Percentiles rank a stretch among this genome's conserved stretches.
Evolutionary conservation across 2,329 filamentous ascomycete species (phyloP).

Genomic region (Hypoxylon sp.): DNA sequence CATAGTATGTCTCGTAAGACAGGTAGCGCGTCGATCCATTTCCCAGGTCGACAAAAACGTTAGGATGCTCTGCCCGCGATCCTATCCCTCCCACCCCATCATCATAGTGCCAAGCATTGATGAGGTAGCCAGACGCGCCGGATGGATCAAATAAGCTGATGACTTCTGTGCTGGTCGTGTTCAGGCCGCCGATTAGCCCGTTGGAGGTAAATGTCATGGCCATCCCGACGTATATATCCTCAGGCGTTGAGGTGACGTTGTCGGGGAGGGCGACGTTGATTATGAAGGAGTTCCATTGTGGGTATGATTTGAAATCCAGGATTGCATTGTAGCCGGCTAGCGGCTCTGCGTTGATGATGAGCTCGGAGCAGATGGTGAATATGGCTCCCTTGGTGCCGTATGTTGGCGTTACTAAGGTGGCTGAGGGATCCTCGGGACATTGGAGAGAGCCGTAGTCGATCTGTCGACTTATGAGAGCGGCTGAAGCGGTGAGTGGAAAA

Average conservation of each 20-base stretch:
- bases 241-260: slow-evolving; percentile 46
- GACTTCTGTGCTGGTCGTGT: slow-evolving; percentile 50
- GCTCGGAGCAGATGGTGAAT: slow-evolving; percentile 49
- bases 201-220: slow-evolving; percentile 48
- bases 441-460: slow-evolving; percentile 37
- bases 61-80: slow-evolving; percentile 48
- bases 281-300: slow-evolving; percentile 51
- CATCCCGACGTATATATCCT: slow-evolving; percentile 48
- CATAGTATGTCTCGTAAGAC: slow-evolving; percentile 52
- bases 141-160: slow-evolving; percentile 43
- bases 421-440: slow-evolving; percentile 29
- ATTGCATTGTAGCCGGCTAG: slow-evolving; percentile 44
- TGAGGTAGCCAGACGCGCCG: slow-evolving; percentile 31
- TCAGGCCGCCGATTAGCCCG: slow-evolving; percentile 45
- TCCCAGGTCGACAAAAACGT: slow-evolving; percentile 46
- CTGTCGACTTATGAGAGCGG: slow-evolving; percentile 13
- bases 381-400: slow-evolving; percentile 45
- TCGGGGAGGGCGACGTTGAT: slow-evolving; percentile 43
- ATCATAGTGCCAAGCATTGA: slow-evolving; percentile 51
- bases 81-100: slow-evolving; percentile 38
- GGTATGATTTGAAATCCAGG: slow-evolving; percentile 49
- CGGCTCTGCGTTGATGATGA: slow-evolving; percentile 42
- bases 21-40: slow-evolving; percentile 47
- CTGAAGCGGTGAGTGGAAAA: neutral
- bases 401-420: slow-evolving; percentile 40